Percentiles rank a stretch among this genome's conserved stretches.
These are phyloP conservation scores for Malus hybrid DNA, from an alignment of 331 rosid species.

Conservation along the genomic window DNA sequence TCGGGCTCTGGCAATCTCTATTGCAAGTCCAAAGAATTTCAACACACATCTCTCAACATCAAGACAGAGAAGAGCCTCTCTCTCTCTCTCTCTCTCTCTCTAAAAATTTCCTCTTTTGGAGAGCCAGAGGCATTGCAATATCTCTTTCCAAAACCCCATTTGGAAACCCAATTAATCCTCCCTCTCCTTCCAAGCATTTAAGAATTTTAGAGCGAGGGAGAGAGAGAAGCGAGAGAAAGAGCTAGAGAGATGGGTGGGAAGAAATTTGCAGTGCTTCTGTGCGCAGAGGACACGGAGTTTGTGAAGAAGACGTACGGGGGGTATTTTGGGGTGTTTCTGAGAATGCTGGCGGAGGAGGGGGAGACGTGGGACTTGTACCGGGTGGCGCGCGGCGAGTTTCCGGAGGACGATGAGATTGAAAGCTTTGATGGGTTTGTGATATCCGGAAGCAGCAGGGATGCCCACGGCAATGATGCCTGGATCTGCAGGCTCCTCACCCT, in stretches of 20 bases:
- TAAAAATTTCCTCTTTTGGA: background rate
- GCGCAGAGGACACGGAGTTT: conserved; percentile 85
- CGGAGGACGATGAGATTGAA: conserved; percentile 29
- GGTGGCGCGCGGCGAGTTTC: conserved; percentile 55
- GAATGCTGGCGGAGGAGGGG: conserved; percentile 69
- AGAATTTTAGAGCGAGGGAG: too few species aligned
- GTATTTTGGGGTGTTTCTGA: conserved; percentile 58
- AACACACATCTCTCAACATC: background rate
- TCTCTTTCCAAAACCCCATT: background rate
- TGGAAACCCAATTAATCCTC: background rate
- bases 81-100: background rate
- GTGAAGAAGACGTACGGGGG: conserved; percentile 71
- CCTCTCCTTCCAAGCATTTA: background rate
- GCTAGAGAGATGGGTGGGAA: conserved; percentile 8
- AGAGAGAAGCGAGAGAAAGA: too few species aligned
- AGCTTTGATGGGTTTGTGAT: conserved; percentile 65
- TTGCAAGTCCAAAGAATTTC: background rate
- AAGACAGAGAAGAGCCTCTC: background rate
- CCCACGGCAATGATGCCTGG: conserved; percentile 75
- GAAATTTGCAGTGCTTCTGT: conserved; percentile 55
- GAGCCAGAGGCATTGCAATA: background rate
- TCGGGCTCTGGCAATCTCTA: background rate
- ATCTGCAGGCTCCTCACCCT: conserved; percentile 47
- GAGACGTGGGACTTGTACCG: conserved; percentile 69
- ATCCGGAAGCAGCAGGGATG: conserved; percentile 83